phyloP scores from a whole-genome alignment of 148 eudicot species.

The Spergularia bocconei region DNA sequence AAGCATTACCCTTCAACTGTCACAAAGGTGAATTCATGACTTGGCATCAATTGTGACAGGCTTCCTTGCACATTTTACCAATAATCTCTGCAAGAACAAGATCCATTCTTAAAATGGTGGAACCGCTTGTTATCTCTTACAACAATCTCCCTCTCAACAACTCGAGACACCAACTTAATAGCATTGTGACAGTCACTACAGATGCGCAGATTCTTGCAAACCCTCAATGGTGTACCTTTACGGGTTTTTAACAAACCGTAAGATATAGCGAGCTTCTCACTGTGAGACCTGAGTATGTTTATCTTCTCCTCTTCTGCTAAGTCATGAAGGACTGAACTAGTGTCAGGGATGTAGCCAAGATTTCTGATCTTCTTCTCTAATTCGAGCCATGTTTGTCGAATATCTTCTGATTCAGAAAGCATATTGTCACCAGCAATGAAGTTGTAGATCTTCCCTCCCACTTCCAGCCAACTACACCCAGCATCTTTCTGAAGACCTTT shows the following conservation, averaged over 20 bases:
- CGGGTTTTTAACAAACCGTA: slow-evolving; percentile 24
- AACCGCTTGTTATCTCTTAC: slow-evolving; percentile 54
- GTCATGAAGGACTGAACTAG: slow-evolving; percentile 48
- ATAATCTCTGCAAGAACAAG: slow-evolving; percentile 48
- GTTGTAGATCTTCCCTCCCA: slow-evolving; percentile 37
- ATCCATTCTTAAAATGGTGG: slow-evolving; percentile 44
- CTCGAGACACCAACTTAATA: slow-evolving; percentile 41
- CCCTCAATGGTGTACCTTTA: slow-evolving; percentile 27
- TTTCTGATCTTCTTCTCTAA: slow-evolving; percentile 36
- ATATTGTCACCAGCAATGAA: slow-evolving; percentile 44
- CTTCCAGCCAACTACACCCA: slow-evolving; percentile 63
- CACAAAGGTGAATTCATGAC: neutral
- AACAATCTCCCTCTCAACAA: slow-evolving; percentile 42
- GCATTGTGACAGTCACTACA: slow-evolving; percentile 52
- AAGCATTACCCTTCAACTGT: neutral
- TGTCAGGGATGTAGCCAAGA: slow-evolving; percentile 31
- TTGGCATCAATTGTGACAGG: neutral
- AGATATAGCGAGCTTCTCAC: slow-evolving; percentile 30
- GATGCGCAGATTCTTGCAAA: slow-evolving; percentile 46
- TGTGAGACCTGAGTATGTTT: slow-evolving; percentile 20
- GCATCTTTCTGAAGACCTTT: slow-evolving; percentile 45
- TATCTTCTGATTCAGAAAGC: slow-evolving; percentile 27
- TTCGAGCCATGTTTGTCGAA: slow-evolving; percentile 34
- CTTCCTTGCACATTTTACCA: slow-evolving; percentile 18
- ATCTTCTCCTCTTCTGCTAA: slow-evolving; percentile 28